These are phyloP conservation scores for Saturnispora silvae DNA, from an alignment of 805 yeast species.

Conservation along the genomic window DNA sequence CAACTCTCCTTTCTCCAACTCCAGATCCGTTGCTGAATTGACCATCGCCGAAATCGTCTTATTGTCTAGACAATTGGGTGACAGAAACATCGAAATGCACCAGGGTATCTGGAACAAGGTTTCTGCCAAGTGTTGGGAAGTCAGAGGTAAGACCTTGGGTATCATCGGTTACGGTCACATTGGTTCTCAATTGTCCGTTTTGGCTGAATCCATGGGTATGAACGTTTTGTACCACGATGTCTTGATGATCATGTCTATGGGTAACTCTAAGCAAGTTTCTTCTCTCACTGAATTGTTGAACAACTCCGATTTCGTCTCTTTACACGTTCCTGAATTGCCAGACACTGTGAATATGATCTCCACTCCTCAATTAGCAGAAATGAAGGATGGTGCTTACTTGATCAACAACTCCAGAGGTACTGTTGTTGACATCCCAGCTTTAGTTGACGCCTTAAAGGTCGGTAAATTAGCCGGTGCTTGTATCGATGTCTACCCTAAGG, in stretches of 20 bases:
- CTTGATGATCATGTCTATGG: constrained; percentile 87
- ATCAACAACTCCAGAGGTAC: constrained; percentile 97
- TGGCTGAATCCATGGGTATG: constrained; percentile 98
- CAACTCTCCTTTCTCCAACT: constrained; percentile 88
- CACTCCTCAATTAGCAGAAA: constrained; percentile 83
- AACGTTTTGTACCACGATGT: constrained; percentile 90
- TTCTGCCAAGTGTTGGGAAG: constrained; percentile 92
- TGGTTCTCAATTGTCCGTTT: constrained; percentile 91
- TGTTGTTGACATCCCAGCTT: constrained; percentile 91
- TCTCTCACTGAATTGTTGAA: constrained; percentile 74
- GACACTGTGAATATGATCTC: constrained; percentile 89
- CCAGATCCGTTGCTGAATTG: constrained; percentile 96
- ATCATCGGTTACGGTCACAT: constrained; percentile 97
- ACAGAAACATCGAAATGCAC: constrained; percentile 91
- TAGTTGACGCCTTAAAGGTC: constrained; percentile 80
- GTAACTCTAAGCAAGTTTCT: constrained; percentile 89
- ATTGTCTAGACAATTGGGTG: constrained; percentile 93
- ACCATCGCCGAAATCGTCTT: constrained; percentile 92
- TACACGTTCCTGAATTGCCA: constrained; percentile 90
- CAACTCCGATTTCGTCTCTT: constrained; percentile 78
- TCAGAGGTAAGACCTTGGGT: constrained; percentile 96
- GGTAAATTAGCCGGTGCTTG: constrained; percentile 98
- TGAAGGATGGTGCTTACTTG: constrained; percentile 92
- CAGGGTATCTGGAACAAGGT: constrained; percentile 98
- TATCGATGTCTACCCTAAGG: constrained; percentile 90